Evolutionary conservation across 1,284 basidiomycete species (phyloP).

Genomic region (Rhizoctonia solani): DNA sequence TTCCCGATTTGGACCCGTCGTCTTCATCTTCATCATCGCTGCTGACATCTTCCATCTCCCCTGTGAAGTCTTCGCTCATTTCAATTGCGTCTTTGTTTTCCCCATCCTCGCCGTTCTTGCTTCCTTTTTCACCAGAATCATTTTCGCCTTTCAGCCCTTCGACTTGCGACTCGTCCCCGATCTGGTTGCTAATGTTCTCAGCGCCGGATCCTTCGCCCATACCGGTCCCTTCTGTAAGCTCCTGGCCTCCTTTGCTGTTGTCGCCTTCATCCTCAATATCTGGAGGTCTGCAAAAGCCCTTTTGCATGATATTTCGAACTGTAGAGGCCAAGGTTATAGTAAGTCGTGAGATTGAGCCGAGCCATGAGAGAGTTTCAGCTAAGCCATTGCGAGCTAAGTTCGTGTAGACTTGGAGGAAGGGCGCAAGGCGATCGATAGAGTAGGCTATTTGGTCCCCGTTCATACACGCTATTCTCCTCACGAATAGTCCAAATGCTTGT

Average conservation of each 20-base stretch:
- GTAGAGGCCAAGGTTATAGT: slow-evolving; percentile 77
- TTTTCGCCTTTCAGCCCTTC: slow-evolving; percentile 86
- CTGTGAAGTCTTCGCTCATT: slow-evolving; percentile 68
- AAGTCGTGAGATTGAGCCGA: slow-evolving; percentile 84
- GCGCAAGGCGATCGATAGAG: slow-evolving; percentile 52
- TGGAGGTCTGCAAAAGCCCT: slow-evolving; percentile 92
- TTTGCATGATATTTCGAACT: slow-evolving; percentile 72
- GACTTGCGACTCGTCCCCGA: slow-evolving; percentile 94
- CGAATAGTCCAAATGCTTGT: background rate
- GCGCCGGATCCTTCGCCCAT: slow-evolving; percentile 83
- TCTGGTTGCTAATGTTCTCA: slow-evolving; percentile 89
- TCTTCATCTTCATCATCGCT: slow-evolving; percentile 59
- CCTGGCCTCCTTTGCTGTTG: slow-evolving; percentile 56
- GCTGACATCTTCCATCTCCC: slow-evolving; percentile 78
- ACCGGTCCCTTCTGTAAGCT: slow-evolving; percentile 71
- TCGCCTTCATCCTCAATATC: slow-evolving; percentile 61
- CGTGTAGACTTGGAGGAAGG: slow-evolving; percentile 68
- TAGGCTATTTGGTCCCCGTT: slow-evolving; percentile 14
- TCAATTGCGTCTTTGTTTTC: slow-evolving; percentile 57
- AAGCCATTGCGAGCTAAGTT: slow-evolving; percentile 61
- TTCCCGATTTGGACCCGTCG: slow-evolving; percentile 58
- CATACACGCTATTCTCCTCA: slow-evolving; percentile 4
- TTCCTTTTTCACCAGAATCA: slow-evolving; percentile 57
- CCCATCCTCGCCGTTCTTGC: slow-evolving; percentile 63
- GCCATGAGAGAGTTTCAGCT: slow-evolving; percentile 62